Conservation (phyloP, 225 moss, liverwort and hornwort genomes). For the Marchantia paleacea region DNA sequence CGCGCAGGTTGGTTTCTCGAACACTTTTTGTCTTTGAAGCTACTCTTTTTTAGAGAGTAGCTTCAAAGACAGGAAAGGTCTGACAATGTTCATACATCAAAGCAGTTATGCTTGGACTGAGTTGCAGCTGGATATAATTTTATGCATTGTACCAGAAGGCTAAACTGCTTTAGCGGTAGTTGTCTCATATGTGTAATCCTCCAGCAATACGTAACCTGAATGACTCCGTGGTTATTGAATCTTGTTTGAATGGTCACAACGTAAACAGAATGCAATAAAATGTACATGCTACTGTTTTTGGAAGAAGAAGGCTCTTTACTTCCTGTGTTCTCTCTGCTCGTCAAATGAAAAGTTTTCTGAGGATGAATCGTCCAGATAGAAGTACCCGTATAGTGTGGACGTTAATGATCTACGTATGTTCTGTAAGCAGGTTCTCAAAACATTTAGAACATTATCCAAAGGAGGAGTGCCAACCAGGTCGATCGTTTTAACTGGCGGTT, state of each 20-base stretch:
- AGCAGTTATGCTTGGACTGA: background rate
- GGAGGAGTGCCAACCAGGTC: conserved; percentile 87
- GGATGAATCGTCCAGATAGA: no score
- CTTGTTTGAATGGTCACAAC: no score
- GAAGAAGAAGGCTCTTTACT: no score
- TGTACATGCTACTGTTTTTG: no score
- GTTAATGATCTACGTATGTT: background rate
- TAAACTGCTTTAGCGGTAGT: background rate
- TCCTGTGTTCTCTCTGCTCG: no score
- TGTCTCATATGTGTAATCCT: background rate
- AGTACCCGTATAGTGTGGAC: no score
- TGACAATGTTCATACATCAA: background rate
- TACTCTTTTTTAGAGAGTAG: background rate
- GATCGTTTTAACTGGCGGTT: conserved; percentile 87
- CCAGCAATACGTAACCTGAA: no score
- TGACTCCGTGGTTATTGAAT: no score
- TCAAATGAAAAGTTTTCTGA: no score
- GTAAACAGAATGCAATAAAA: no score
- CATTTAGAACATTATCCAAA: conserved; percentile 73
- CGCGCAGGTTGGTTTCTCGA: conserved; percentile 52
- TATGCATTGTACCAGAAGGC: background rate
- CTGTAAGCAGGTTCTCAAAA: conserved; percentile 65
- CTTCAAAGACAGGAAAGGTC: background rate
- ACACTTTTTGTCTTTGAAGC: background rate
- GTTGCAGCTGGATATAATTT: background rate